These are phyloP conservation scores for Breviolum minutum DNA, from an alignment of 73 alveolate species.

Conservation along the genomic window DNA sequence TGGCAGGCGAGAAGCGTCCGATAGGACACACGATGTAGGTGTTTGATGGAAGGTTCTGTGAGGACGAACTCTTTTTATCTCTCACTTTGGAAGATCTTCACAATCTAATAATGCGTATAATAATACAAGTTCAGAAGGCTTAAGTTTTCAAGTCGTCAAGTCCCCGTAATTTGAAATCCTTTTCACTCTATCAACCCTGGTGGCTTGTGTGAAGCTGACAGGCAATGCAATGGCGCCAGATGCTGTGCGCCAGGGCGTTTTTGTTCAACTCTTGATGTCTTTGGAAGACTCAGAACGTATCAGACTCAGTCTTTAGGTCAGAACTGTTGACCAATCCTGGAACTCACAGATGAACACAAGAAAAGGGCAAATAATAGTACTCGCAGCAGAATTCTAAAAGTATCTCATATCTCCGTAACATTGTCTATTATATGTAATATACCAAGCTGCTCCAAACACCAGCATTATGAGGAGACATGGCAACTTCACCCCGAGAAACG, in stretches of 20 bases:
- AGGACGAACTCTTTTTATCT: too few relatives aligned
- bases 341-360: not conserved
- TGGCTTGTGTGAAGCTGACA: not conserved
- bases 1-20: conserved; percentile 28
- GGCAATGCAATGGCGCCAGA: conserved; percentile 60
- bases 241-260: conserved; percentile 47
- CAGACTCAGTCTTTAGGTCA: not conserved
- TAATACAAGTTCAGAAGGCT: too few relatives aligned
- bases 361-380: not conserved
- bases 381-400: too few relatives aligned
- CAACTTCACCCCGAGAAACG: not conserved
- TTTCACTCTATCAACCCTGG: too few relatives aligned
- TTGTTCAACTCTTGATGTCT: conserved; percentile 54
- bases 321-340: not conserved
- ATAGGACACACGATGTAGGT: not conserved
- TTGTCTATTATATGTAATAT: too few relatives aligned
- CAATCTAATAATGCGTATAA: too few relatives aligned
- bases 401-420: too few relatives aligned
- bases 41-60: too few relatives aligned
- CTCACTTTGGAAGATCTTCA: too few relatives aligned
- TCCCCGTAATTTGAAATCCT: not conserved
- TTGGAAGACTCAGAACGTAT: conserved; percentile 11
- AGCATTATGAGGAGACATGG: not conserved
- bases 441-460: too few relatives aligned
- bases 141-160: too few relatives aligned